Percentiles rank a stretch among this genome's conserved stretches.
These are phyloP conservation scores for Nitzschia sp. DNA, from an alignment of 108 stramenopile genomes.

Conservation along the genomic window DNA sequence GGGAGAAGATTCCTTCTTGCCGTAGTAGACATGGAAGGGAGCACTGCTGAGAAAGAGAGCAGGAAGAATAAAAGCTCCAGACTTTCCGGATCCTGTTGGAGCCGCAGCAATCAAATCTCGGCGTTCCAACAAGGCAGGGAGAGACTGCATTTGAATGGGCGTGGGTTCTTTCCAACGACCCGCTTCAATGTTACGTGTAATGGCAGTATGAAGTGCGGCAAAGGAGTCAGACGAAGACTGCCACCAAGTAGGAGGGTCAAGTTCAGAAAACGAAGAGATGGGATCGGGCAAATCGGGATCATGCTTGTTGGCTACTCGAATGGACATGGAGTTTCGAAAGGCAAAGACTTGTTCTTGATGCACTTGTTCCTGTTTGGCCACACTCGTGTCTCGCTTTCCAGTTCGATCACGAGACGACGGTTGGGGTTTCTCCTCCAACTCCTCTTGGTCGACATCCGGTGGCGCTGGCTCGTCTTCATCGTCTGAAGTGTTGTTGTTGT, in stretches of 20 bases:
- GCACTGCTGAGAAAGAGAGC: constrained; percentile 74
- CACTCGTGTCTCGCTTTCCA: constrained; percentile 66
- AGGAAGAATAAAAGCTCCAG: constrained; percentile 85
- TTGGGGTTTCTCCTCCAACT: constrained; percentile 21
- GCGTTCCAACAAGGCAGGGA: constrained; percentile 91
- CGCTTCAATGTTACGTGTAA: constrained; percentile 81
- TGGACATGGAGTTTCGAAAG: constrained; percentile 80
- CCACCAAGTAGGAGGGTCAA: constrained; percentile 74
- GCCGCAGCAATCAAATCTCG: constrained; percentile 98
- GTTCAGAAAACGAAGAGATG: constrained; percentile 67
- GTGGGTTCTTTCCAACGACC: constrained; percentile 92
- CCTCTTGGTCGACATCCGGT: constrained; percentile 11
- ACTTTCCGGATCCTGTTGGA: constrained; percentile 90
- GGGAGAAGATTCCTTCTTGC: constrained; percentile 11
- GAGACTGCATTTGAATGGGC: constrained; percentile 95
- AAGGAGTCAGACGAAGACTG: constrained; percentile 25
- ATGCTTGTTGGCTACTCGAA: constrained; percentile 64
- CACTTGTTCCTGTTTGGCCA: constrained; percentile 55
- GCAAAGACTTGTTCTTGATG: constrained; percentile 80
- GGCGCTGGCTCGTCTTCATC: constrained; percentile 22
- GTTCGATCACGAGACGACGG: constrained; percentile 43
- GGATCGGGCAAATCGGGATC: constrained; percentile 77
- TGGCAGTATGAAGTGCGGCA: constrained; percentile 42
- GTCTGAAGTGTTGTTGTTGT: background rate
- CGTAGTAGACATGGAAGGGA: constrained; percentile 59